Conservation (phyloP, 2,329 filamentous ascomycete genomes). For the Zelopaecilomyces penicillatus region DNA sequence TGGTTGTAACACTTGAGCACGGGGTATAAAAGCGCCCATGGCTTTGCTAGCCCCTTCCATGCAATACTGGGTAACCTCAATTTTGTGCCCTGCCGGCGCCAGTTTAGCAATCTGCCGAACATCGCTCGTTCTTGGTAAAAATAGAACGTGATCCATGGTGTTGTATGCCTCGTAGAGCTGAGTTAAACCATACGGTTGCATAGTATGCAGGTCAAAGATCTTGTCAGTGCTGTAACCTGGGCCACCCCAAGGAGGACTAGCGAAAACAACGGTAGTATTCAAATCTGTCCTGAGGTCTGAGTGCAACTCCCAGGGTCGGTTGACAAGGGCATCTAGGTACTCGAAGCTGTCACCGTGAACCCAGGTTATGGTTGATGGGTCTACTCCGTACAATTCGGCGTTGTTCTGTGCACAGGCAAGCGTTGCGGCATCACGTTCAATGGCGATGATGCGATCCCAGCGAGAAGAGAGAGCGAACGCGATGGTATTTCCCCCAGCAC, state of each 20-base stretch:
- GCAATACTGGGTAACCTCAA: conserved; percentile 82
- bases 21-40: conserved; percentile 53
- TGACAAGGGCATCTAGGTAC: conserved; percentile 44
- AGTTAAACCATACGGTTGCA: conserved; percentile 76
- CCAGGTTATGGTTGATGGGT: conserved; percentile 67
- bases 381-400: conserved; percentile 74
- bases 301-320: conserved; percentile 27
- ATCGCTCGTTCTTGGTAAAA: conserved; percentile 78
- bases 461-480: conserved; percentile 76
- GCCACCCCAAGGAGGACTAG: conserved; percentile 53
- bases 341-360: conserved; percentile 81
- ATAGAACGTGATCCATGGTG: conserved; percentile 59
- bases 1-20: not conserved
- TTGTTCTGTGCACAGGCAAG: conserved; percentile 91
- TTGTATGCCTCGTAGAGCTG: conserved; percentile 56
- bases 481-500: conserved; percentile 88
- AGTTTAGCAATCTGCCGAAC: conserved; percentile 65
- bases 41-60: conserved; percentile 85
- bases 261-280: conserved; percentile 41
- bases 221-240: conserved; percentile 48
- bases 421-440: conserved; percentile 74
- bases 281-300: conserved; percentile 33
- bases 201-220: conserved; percentile 74
- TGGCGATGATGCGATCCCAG: conserved; percentile 78
- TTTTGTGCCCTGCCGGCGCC: conserved; percentile 42